Base-by-base conservation (phyloP, 2,329 filamentous ascomycete species). In the Neoscytalidium dimidiatum region DNA sequence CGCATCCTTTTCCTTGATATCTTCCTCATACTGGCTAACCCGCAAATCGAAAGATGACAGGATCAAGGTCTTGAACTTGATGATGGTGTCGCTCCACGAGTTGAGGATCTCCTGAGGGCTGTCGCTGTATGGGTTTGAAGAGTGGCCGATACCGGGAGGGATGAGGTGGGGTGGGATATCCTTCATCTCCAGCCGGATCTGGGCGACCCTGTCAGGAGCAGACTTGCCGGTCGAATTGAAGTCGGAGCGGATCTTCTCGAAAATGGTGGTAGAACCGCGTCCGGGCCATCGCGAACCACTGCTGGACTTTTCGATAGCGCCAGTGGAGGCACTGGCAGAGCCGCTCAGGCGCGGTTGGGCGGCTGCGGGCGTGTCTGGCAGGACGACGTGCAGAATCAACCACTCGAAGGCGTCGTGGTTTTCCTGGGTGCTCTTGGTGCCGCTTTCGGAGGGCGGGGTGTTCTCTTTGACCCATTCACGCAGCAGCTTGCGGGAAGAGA, bases 321-420 rank as follows among this genome's bases (percentile, higher is more conserved):
- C 86, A 3, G 72, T 84, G 71, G 77, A 79, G 58, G 77, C 80
- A 62, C 70, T 77, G 64, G 75, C 78, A 28, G 83, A 74, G 26
- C 83, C 80, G 64, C 84, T 86, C 65, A 83, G 86, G 67, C 90
- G 85, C 14, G 92, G 91, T 73, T 96, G 92, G 1, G 88, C 91
- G 23, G 92, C 89, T 1, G 92, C 92, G 14, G 87, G 83, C 0
- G 92, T 94, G 68, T 96, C 94, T 14, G 94, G 94, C 19, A 96
- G 83, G 13, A 97, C 91, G 28, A 99, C 92, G 75, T 99, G 95
- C 23, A 99, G 75, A 63, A 99, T 92, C 69, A 99, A 82, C 91
- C 94, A 98, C 77, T 99, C 95, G 70, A 91, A 97, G 0, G 95
- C 94, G 80, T 99, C 94, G 73, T 99, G 95, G 67, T 96, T 95